phyloP scores from a whole-genome alignment of 2,329 filamentous ascomycete genomes.

The Rutstroemia sp. region DNA sequence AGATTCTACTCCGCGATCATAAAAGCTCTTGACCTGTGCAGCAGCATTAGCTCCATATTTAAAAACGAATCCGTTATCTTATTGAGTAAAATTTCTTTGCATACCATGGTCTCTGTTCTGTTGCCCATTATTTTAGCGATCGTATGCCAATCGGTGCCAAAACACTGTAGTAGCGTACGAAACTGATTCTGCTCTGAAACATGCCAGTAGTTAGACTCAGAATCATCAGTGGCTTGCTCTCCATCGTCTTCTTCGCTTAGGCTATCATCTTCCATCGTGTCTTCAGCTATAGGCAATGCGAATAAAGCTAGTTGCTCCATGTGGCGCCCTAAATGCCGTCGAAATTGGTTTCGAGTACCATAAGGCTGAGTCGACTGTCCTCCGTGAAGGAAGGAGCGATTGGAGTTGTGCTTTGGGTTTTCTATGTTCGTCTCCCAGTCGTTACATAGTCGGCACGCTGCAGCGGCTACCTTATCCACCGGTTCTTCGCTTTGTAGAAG shows the following conservation, averaged over 20 bases:
- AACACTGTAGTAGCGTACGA: too few relatives aligned
- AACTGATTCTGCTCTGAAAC: too few relatives aligned
- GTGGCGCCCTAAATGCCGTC: slow-evolving; percentile 18
- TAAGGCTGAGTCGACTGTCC: slow-evolving; percentile 7
- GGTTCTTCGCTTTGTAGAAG: slow-evolving; percentile 21
- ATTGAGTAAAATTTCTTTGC: too few relatives aligned
- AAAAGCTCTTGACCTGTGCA: too few relatives aligned
- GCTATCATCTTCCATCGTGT: neutral
- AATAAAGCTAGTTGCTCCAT: slow-evolving; percentile 23
- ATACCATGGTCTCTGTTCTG: too few relatives aligned
- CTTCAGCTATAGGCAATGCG: slow-evolving; percentile 13
- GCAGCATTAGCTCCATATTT: too few relatives aligned
- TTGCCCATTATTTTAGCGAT: too few relatives aligned
- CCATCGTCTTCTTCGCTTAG: neutral
- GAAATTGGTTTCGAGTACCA: slow-evolving; percentile 15
- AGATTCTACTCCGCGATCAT: too few relatives aligned
- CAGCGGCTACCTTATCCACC: slow-evolving; percentile 15
- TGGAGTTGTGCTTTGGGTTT: slow-evolving; percentile 8
- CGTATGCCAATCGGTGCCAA: too few relatives aligned
- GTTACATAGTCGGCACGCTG: slow-evolving; percentile 28
- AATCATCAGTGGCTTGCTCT: neutral
- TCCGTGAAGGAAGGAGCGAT: slow-evolving; percentile 8
- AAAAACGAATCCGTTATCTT: too few relatives aligned
- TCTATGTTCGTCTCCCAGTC: slow-evolving; percentile 22
- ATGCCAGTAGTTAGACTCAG: too few relatives aligned